Conservation (phyloP, 257 asterid genomes). For the Solanum clarkiae region DNA sequence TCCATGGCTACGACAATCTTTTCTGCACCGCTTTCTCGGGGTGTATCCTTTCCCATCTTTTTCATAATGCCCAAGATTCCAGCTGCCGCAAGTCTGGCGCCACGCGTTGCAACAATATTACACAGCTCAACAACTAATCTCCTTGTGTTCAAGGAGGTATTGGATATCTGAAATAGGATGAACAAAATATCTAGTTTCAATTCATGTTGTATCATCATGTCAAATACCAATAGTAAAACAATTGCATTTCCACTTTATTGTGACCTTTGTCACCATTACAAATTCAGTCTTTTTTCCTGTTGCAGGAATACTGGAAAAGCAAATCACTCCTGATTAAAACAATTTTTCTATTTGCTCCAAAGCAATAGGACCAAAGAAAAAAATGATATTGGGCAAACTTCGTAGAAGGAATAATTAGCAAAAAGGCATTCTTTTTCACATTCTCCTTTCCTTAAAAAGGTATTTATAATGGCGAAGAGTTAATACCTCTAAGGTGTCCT, state of each 20-base stretch:
- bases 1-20: constrained; percentile 57
- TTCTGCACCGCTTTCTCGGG: constrained; percentile 10
- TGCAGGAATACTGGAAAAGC: not conserved
- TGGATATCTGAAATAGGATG: constrained; percentile 23
- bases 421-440: not conserved
- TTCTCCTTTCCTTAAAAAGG: not conserved
- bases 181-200: not conserved
- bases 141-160: constrained; percentile 36
- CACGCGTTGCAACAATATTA: constrained; percentile 46
- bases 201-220: not conserved
- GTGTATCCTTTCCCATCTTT: constrained; percentile 45
- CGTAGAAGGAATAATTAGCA: not conserved
- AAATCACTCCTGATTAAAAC: not conserved
- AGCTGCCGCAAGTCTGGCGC: constrained; percentile 59
- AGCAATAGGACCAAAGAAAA: not conserved
- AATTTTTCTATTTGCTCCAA: not conserved
- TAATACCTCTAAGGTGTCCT: constrained; percentile 37
- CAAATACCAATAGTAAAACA: not conserved
- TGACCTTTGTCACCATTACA: not conserved
- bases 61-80: constrained; percentile 47
- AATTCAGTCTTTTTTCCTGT: not conserved
- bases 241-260: not conserved
- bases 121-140: constrained; percentile 36
- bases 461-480: not conserved
- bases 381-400: not conserved